phyloP scores from a whole-genome alignment of 1,284 basidiomycete genomes.

The Leccinum brunneo-olivaceum region DNA sequence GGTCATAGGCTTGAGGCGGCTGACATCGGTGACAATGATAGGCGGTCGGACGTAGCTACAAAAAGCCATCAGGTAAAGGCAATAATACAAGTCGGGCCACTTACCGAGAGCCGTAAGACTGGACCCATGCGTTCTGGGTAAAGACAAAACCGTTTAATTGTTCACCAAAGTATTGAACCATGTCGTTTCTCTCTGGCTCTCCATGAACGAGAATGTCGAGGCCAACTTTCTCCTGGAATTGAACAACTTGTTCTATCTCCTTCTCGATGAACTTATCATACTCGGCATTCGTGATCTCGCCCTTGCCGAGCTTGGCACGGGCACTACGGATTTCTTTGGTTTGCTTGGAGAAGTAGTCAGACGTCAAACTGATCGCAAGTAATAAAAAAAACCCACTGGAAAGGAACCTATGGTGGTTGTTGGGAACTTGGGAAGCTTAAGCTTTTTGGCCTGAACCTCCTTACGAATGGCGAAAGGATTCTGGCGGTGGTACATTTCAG shows the following conservation, averaged over 20 bases:
- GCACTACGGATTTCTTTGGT: constrained; percentile 98
- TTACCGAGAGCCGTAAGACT: constrained; percentile 90
- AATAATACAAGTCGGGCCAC: constrained; percentile 19
- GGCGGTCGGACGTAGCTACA: constrained; percentile 96
- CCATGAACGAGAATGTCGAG: constrained; percentile 98
- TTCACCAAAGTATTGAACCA: constrained; percentile 99
- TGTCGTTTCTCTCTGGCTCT: constrained; percentile 98
- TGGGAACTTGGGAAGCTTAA: constrained; percentile 94
- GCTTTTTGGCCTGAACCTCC: constrained; percentile 84
- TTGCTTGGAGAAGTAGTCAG: constrained; percentile 50
- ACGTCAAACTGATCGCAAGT: neutral
- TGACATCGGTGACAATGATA: constrained; percentile 97
- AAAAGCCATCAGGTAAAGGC: constrained; percentile 26
- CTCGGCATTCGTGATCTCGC: constrained; percentile 80
- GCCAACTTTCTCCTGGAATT: constrained; percentile 94
- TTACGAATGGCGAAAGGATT: constrained; percentile 85
- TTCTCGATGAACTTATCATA: constrained; percentile 99
- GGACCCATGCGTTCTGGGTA: constrained; percentile 98
- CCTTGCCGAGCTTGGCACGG: constrained; percentile 92
- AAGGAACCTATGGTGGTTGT: constrained; percentile 99
- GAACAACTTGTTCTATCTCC: constrained; percentile 92
- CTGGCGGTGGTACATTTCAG: constrained; percentile 86
- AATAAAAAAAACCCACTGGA: constrained; percentile 53
- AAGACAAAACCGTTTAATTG: constrained; percentile 94
- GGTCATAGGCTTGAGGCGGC: constrained; percentile 90